Base-by-base conservation (phyloP, 164 flowering plant species). In the Nymphaea thermarum region DNA sequence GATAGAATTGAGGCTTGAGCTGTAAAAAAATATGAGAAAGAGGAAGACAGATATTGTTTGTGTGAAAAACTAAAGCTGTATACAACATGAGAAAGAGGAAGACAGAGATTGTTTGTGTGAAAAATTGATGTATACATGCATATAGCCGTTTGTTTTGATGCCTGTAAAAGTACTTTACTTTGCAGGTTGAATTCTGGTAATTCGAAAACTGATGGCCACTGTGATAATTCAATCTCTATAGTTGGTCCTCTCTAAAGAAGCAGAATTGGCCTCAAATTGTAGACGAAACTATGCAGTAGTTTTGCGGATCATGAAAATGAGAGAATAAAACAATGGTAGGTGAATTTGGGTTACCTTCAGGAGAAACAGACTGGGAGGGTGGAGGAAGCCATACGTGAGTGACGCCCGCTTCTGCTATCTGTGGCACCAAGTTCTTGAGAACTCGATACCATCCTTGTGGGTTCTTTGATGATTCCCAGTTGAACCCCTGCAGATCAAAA, bases 371-470 rank as follows among this genome's bases (percentile, higher is more conserved):
- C 3, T 91, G 90, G 53, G 95, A 86, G 4, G 91, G 74, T 45
- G 90, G 97, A 53, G 93, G 93, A 42, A 86, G 87, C 97, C 95
- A 87, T 61, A 85, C 89, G 77, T 87, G 93, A 10, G 91, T 85
- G 36, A 86, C 74, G 45, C 93, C 91, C 16, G 87, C 85, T 18
- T 44, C 65, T 12, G 86, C 84, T 11, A 89, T 55, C 14, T 87
- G 90, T 44, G 79, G 73, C 42, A 80, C 69, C 2, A 69, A 47
- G 18, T 57, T 77, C 47, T 66, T 78, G 12, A 91, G 80, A 12
- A 73, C 77, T 66, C 84, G 83, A 76, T 86, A 91, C 85, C 82
- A 80, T n/a, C 88, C 91, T 42, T 84, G 87, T 65, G 70, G 69
- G 53, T 79, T 82, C 11, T 78, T 82, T 71, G 80, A 71, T 41